Conservation (phyloP, 495 filamentous ascomycete species). For the Trichoderma virens region DNA sequence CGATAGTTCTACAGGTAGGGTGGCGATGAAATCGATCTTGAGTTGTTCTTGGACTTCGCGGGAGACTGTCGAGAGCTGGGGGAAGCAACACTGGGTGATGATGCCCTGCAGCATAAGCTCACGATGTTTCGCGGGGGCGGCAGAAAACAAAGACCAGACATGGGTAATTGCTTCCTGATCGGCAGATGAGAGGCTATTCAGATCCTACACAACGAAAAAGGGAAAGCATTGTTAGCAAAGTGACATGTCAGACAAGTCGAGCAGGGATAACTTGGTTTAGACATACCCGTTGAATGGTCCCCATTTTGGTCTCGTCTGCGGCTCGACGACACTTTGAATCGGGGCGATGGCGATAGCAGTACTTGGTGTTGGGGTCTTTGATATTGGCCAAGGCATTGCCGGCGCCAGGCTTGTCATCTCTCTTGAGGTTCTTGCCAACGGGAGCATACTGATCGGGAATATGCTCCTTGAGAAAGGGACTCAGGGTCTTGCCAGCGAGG, state of each 20-base stretch:
- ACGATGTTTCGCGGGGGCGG: conserved; percentile 85
- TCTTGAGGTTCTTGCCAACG: conserved; percentile 33
- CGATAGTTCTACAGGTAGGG: conserved; percentile 81
- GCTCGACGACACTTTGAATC: conserved; percentile 90
- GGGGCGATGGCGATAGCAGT: conserved; percentile 91
- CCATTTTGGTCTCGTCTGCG: conserved; percentile 92
- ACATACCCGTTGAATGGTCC: conserved; percentile 76
- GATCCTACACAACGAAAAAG: conserved; percentile 43
- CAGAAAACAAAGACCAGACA: conserved; percentile 96
- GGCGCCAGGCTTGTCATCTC: conserved; percentile 28
- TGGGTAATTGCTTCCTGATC: conserved; percentile 93
- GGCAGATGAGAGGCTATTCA: conserved; percentile 69
- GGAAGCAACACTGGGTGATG: conserved; percentile 92
- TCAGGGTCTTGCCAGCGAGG: conserved; percentile 50
- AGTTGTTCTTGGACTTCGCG: conserved; percentile 82
- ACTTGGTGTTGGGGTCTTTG: conserved; percentile 70
- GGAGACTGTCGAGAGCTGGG: conserved; percentile 88
- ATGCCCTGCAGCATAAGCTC: conserved; percentile 94
- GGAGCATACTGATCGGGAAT: conserved; percentile 79
- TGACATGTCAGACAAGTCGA: neutral
- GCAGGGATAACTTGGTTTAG: neutral
- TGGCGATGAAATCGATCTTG: conserved; percentile 88
- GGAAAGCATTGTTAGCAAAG: neutral
- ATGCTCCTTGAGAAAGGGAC: conserved; percentile 78
- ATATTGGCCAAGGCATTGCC: conserved; percentile 19